phyloP scores from a whole-genome alignment of 495 filamentous ascomycete genomes.

The Xylaria sp. region DNA sequence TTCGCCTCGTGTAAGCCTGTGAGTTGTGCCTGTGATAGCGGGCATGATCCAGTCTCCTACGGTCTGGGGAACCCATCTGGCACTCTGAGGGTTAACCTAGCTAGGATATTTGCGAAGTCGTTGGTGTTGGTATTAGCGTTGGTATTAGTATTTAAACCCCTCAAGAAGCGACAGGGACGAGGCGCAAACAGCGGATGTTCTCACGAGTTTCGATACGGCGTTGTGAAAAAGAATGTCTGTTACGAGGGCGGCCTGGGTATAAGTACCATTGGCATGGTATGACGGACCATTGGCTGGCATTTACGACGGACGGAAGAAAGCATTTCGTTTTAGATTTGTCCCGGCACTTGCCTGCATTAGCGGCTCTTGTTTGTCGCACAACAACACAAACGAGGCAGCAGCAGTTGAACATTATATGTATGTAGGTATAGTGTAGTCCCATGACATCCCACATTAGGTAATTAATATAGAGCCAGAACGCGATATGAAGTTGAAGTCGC shows the following conservation, averaged over 20 bases:
- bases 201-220: not conserved
- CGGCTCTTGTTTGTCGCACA: not conserved
- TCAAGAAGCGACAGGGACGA: not conserved
- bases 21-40: not conserved
- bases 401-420: too few relatives aligned
- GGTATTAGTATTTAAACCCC: not conserved
- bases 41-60: too few relatives aligned
- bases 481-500: not conserved
- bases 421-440: too few relatives aligned
- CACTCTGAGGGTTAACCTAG: not conserved
- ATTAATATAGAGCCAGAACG: too few relatives aligned
- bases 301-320: not conserved
- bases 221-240: not conserved
- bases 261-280: not conserved
- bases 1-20: slow-evolving; percentile 29
- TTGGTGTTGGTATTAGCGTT: not conserved
- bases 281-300: slow-evolving; percentile 3
- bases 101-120: not conserved
- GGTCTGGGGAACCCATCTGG: not conserved
- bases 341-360: not conserved
- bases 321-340: not conserved
- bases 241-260: not conserved
- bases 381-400: too few relatives aligned
- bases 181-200: not conserved
- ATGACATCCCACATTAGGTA: not conserved